Percentiles rank a stretch among this genome's conserved stretches.
These are phyloP conservation scores for Neoascochyta sp. DNA, from an alignment of 2,329 filamentous ascomycete species.

Conservation along the genomic window DNA sequence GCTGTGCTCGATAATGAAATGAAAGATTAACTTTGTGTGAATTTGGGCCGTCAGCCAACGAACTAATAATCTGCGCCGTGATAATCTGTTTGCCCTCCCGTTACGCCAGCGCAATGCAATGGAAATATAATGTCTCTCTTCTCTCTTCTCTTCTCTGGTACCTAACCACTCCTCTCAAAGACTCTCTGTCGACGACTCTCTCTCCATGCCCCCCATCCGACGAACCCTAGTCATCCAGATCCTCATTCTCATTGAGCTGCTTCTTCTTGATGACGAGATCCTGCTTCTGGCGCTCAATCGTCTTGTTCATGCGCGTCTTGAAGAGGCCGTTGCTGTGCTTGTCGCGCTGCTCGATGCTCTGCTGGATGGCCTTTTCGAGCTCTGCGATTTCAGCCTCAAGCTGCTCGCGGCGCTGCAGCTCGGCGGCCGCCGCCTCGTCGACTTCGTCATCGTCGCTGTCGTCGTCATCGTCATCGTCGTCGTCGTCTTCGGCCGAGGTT, in stretches of 20 bases:
- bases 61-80: too few relatives aligned
- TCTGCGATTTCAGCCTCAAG: conserved; percentile 54
- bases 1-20: too few relatives aligned
- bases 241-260: conserved; percentile 36
- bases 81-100: too few relatives aligned
- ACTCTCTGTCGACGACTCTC: too few relatives aligned
- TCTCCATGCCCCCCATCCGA: too few relatives aligned
- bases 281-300: conserved; percentile 45
- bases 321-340: conserved; percentile 49
- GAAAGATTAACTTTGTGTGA: too few relatives aligned
- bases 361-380: conserved; percentile 49
- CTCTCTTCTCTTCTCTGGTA: too few relatives aligned
- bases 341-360: conserved; percentile 42
- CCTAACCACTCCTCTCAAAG: too few relatives aligned
- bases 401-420: conserved; percentile 45
- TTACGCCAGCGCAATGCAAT: too few relatives aligned
- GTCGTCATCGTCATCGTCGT: conserved; percentile 44
- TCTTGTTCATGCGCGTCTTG: conserved; percentile 48
- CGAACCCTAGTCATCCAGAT: conserved; percentile 17
- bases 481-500: conserved; percentile 40
- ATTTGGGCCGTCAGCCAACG: too few relatives aligned
- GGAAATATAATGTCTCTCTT: too few relatives aligned
- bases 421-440: conserved; percentile 46
- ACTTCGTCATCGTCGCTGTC: conserved; percentile 47
- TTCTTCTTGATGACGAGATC: conserved; percentile 55